These are phyloP conservation scores for Xylaria palmicola DNA, from an alignment of 495 filamentous ascomycete genomes.

Conservation along the genomic window DNA sequence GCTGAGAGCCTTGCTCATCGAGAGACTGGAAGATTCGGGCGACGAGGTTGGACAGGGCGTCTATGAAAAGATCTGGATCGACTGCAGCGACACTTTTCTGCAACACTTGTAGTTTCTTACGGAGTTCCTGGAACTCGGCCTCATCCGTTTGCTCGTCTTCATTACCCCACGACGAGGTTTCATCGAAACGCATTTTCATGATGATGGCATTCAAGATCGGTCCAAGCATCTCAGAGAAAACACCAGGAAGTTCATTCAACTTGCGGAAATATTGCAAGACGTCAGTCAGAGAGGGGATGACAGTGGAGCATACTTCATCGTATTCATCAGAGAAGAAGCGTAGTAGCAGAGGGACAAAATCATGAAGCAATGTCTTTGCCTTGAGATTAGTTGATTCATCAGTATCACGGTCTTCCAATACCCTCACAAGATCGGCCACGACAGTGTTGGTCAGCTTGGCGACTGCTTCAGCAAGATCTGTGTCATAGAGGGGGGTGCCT, in stretches of 20 bases:
- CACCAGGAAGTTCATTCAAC: slow-evolving; percentile 60
- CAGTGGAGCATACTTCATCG: slow-evolving; percentile 93
- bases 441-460: slow-evolving; percentile 94
- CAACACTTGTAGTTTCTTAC: slow-evolving; percentile 81
- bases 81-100: slow-evolving; percentile 88
- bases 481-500: slow-evolving; percentile 82
- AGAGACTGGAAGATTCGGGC: slow-evolving; percentile 76
- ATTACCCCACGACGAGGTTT: slow-evolving; percentile 88
- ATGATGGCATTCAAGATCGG: slow-evolving; percentile 89
- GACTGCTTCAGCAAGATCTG: slow-evolving; percentile 88
- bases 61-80: slow-evolving; percentile 80
- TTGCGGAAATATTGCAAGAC: slow-evolving; percentile 85
- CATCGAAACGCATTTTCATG: slow-evolving; percentile 93
- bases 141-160: slow-evolving; percentile 96
- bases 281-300: slow-evolving; percentile 88
- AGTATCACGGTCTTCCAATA: slow-evolving; percentile 55
- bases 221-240: slow-evolving; percentile 74
- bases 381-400: slow-evolving; percentile 55
- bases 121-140: slow-evolving; percentile 94
- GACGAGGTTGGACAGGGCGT: slow-evolving; percentile 80
- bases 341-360: slow-evolving; percentile 80
- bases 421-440: slow-evolving; percentile 79
- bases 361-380: slow-evolving; percentile 73
- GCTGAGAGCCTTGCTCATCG: slow-evolving; percentile 63
- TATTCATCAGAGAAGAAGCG: slow-evolving; percentile 97